These are phyloP conservation scores for Penicillium ochrochloron DNA, from an alignment of 495 filamentous ascomycete genomes.

Conservation along the genomic window DNA sequence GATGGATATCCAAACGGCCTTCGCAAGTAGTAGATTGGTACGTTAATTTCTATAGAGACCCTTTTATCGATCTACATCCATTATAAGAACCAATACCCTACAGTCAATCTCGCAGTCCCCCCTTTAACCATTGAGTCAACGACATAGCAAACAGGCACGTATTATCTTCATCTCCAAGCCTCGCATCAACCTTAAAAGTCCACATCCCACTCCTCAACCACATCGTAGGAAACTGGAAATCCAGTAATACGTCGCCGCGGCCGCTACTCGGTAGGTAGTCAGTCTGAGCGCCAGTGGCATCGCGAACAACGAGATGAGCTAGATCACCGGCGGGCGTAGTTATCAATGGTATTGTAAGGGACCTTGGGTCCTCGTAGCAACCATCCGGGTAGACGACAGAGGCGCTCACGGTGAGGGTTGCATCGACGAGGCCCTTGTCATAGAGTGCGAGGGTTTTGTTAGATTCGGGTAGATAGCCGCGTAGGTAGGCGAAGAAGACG, in stretches of 20 bases:
- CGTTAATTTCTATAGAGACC: too few relatives aligned
- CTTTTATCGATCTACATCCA: too few relatives aligned
- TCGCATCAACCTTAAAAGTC: constrained; percentile 22
- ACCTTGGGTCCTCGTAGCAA: constrained; percentile 13
- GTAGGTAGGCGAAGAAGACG: constrained; percentile 25
- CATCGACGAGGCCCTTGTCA: constrained; percentile 18
- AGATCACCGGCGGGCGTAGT: constrained; percentile 15
- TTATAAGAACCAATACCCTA: too few relatives aligned
- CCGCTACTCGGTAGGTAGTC: constrained; percentile 25
- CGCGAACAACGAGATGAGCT: constrained; percentile 20
- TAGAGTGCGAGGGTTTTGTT: constrained; percentile 24
- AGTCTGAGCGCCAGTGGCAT: constrained; percentile 19
- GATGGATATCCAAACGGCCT: too few relatives aligned
- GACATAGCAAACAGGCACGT: constrained; percentile 25
- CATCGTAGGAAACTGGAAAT: constrained; percentile 23
- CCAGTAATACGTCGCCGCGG: constrained; percentile 22
- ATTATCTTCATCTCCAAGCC: constrained; percentile 19
- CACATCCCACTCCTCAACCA: constrained; percentile 23
- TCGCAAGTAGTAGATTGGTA: too few relatives aligned
- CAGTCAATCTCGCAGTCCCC: background rate
- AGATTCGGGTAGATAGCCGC: constrained; percentile 20
- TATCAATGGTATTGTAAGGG: constrained; percentile 16
- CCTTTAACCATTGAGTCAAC: constrained; percentile 20
- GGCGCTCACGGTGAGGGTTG: constrained; percentile 21
- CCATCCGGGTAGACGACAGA: constrained; percentile 46